Percentiles rank a stretch among this genome's conserved stretches.
Conservation (phyloP, 768 basidiomycete genomes). For the Zangia roseola region DNA sequence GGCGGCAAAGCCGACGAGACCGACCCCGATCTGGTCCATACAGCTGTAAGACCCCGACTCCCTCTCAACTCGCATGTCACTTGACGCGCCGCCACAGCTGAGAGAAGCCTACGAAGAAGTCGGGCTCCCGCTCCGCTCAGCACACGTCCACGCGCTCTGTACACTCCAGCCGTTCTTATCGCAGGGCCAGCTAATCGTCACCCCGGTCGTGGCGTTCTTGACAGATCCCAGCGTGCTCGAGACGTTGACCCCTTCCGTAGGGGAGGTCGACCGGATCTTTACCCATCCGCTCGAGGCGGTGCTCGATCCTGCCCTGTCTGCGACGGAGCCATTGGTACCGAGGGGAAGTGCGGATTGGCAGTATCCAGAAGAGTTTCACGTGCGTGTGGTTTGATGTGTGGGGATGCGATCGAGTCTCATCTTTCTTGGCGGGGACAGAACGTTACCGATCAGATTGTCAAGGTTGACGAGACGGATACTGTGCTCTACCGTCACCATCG, state of each 20-base stretch:
- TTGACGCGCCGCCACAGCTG: no score
- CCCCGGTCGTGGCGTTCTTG: constrained; percentile 74
- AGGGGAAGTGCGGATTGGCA: constrained; percentile 75
- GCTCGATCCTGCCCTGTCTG: constrained; percentile 53
- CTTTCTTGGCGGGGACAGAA: constrained; percentile 39
- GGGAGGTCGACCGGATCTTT: constrained; percentile 80
- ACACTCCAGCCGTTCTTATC: constrained; percentile 68
- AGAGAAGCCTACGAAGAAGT: constrained; percentile 90
- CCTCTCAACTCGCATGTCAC: no score
- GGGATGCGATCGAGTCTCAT: background rate
- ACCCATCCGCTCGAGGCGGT: constrained; percentile 74
- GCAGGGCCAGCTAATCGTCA: constrained; percentile 66
- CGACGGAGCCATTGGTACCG: constrained; percentile 47
- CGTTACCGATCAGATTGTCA: constrained; percentile 45
- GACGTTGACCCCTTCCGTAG: constrained; percentile 51
- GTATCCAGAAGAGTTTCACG: constrained; percentile 71
- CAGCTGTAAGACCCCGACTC: constrained; percentile 70
- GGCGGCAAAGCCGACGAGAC: constrained; percentile 74
- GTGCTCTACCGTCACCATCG: constrained; percentile 79
- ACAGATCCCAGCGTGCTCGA: constrained; percentile 50
- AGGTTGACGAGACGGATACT: constrained; percentile 46
- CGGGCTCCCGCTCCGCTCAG: constrained; percentile 55
- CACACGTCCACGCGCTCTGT: constrained; percentile 58
- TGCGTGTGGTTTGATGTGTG: constrained; percentile 35
- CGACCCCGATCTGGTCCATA: constrained; percentile 60